Conservation (phyloP, 148 eudicot genomes). For the Rheum nobile region DNA sequence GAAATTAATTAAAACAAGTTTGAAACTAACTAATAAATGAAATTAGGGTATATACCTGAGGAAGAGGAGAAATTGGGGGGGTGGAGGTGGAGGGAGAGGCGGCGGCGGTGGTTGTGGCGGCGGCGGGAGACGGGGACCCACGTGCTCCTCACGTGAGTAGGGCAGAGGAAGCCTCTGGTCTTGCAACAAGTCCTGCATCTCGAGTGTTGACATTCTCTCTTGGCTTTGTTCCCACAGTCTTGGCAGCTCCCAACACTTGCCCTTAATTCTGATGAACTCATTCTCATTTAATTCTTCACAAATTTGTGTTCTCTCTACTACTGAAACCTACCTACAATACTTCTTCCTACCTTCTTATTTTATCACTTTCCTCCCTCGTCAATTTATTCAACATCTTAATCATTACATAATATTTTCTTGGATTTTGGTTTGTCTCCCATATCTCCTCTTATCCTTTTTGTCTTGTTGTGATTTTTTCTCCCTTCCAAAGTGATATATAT, state of each 20-base stretch:
- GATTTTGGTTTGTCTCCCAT: slow-evolving; percentile 2
- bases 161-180: slow-evolving; percentile 48
- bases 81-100: slow-evolving; percentile 1
- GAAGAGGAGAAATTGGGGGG: background rate
- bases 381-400: background rate
- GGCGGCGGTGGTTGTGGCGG: slow-evolving; percentile 19
- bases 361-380: background rate
- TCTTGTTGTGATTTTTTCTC: background rate
- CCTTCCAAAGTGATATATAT: background rate
- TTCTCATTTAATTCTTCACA: background rate
- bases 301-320: background rate
- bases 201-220: slow-evolving; percentile 39
- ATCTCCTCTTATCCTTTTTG: slow-evolving; percentile 7
- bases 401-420: slow-evolving; percentile 2
- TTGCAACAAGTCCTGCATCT: slow-evolving; percentile 70
- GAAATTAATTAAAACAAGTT: background rate
- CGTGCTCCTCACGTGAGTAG: slow-evolving; percentile 68
- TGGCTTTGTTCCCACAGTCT: slow-evolving; percentile 76
- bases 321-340: too few relatives aligned
- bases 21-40: background rate
- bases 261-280: background rate
- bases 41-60: background rate
- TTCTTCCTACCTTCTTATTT: background rate
- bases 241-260: slow-evolving; percentile 24
- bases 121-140: slow-evolving; percentile 59